Conservation (phyloP, 805 yeast genomes). For the Candida sphagnicola region DNA sequence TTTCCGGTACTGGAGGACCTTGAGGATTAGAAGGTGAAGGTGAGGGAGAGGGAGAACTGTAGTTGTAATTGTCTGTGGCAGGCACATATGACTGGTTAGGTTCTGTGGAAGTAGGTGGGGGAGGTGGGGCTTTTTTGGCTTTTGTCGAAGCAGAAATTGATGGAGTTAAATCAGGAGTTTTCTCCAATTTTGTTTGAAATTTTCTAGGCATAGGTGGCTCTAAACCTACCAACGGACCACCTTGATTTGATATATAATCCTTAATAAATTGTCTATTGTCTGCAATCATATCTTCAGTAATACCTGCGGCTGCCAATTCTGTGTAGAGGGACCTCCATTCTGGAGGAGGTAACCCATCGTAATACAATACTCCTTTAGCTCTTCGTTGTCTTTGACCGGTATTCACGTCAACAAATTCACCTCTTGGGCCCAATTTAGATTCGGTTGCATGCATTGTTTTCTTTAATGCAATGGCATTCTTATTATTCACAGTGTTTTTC, state of each 20-base stretch:
- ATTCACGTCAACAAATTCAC: slow-evolving; percentile 47
- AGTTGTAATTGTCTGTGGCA: slow-evolving; percentile 7
- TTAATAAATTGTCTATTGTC: slow-evolving; percentile 81
- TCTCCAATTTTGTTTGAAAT: slow-evolving; percentile 18
- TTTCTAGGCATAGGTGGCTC: slow-evolving; percentile 82
- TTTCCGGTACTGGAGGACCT: slow-evolving; percentile 6
- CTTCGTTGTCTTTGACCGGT: slow-evolving; percentile 55
- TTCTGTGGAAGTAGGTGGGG: slow-evolving; percentile 27
- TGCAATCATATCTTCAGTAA: slow-evolving; percentile 84
- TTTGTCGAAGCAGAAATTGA: slow-evolving; percentile 11
- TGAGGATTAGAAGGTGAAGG: too few relatives aligned
- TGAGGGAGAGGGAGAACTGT: too few relatives aligned
- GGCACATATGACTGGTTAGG: slow-evolving; percentile 6
- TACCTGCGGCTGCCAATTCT: slow-evolving; percentile 74
- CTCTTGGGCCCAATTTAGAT: slow-evolving; percentile 56
- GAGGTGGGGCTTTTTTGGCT: slow-evolving; percentile 35
- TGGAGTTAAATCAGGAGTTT: slow-evolving; percentile 14
- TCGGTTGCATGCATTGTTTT: slow-evolving; percentile 19
- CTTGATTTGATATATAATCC: slow-evolving; percentile 67
- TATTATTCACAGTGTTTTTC: slow-evolving; percentile 79
- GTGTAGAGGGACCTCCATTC: slow-evolving; percentile 77
- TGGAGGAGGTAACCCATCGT: slow-evolving; percentile 76
- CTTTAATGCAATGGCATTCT: slow-evolving; percentile 80
- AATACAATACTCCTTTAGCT: slow-evolving; percentile 58
- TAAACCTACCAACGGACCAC: slow-evolving; percentile 76